A percentile compares a stretch with the other conserved stretches of the same genome.
Conservation (phyloP, 306 rosid genomes). For the Lathyrus aphaca region DNA sequence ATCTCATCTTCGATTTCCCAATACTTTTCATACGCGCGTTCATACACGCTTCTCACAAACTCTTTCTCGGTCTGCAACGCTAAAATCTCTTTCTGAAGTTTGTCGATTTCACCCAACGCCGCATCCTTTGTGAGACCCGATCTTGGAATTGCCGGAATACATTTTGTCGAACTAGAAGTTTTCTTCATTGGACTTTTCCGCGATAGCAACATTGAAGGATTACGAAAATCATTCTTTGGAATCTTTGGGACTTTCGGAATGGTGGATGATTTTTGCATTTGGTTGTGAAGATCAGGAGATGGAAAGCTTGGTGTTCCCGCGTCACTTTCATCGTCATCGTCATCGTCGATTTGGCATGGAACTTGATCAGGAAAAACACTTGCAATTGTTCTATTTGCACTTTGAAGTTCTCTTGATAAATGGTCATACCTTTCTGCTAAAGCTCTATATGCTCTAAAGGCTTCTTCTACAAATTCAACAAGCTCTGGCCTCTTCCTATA, state of each 20-base stretch:
- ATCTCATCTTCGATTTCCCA: slow-evolving; percentile 78
- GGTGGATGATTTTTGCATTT: slow-evolving; percentile 12
- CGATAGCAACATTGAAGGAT: slow-evolving; percentile 57
- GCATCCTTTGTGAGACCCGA: slow-evolving; percentile 63
- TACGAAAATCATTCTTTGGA: slow-evolving; percentile 59
- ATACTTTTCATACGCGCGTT: slow-evolving; percentile 64
- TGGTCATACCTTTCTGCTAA: slow-evolving; percentile 83
- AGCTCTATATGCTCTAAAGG: slow-evolving; percentile 76
- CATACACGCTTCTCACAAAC: slow-evolving; percentile 86
- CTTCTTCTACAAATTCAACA: slow-evolving; percentile 65
- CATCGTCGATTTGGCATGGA: slow-evolving; percentile 64
- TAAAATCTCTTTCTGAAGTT: slow-evolving; percentile 74
- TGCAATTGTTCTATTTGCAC: slow-evolving; percentile 92
- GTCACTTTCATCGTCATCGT: slow-evolving; percentile 49
- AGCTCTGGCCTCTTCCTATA: slow-evolving; percentile 88
- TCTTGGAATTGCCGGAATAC: slow-evolving; percentile 9
- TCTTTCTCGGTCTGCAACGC: slow-evolving; percentile 87
- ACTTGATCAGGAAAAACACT: slow-evolving; percentile 79
- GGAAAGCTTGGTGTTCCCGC: slow-evolving; percentile 42
- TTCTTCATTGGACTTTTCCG: slow-evolving; percentile 50
- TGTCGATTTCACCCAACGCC: slow-evolving; percentile 70
- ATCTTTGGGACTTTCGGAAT: slow-evolving; percentile 66
- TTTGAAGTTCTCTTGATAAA: slow-evolving; percentile 80
- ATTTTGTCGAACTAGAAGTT: slow-evolving; percentile 40
- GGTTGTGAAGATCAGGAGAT: slow-evolving; percentile 30